phyloP scores from a whole-genome alignment of 2,329 filamentous ascomycete genomes.

The Clathrospora elynae region DNA sequence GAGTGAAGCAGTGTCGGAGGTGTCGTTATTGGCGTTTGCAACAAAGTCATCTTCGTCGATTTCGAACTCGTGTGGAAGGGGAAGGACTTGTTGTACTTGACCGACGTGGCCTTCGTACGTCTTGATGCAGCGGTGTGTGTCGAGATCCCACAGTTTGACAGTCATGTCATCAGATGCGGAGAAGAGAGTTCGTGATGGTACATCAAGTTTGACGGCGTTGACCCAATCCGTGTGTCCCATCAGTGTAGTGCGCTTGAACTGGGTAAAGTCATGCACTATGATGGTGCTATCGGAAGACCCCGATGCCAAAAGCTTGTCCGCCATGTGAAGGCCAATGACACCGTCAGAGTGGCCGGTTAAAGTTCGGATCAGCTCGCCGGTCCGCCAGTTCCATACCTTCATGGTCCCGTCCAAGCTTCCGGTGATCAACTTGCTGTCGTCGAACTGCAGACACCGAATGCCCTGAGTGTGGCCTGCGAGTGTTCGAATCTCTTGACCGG shows the following conservation, averaged over 20 bases:
- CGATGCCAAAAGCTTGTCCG: conserved; percentile 80
- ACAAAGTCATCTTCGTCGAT: conserved; percentile 71
- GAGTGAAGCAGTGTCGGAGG: conserved; percentile 47
- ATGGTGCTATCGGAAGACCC: conserved; percentile 89
- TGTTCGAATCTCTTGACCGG: conserved; percentile 82
- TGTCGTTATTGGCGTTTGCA: conserved; percentile 61
- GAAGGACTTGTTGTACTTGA: conserved; percentile 88
- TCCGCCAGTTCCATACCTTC: conserved; percentile 96
- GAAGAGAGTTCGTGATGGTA: conserved; percentile 80
- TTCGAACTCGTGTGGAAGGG: conserved; percentile 86
- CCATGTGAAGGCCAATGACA: conserved; percentile 87
- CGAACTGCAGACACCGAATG: conserved; percentile 89
- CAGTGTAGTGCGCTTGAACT: conserved; percentile 77
- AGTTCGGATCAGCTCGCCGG: conserved; percentile 82
- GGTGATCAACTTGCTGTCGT: conserved; percentile 87
- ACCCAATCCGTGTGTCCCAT: conserved; percentile 93
- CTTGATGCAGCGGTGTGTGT: conserved; percentile 76
- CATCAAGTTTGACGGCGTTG: conserved; percentile 90
- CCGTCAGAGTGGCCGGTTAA: conserved; percentile 79
- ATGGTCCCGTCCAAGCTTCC: conserved; percentile 87
- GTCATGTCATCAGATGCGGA: conserved; percentile 94
- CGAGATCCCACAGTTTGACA: conserved; percentile 90
- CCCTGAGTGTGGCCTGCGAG: conserved; percentile 80
- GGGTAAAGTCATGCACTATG: conserved; percentile 90
- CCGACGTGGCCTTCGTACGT: conserved; percentile 89